Evolutionary conservation across 306 rosid species (phyloP), one percentile per base, ranked within the genome.

Genomic region (Myrica gale): DNA sequence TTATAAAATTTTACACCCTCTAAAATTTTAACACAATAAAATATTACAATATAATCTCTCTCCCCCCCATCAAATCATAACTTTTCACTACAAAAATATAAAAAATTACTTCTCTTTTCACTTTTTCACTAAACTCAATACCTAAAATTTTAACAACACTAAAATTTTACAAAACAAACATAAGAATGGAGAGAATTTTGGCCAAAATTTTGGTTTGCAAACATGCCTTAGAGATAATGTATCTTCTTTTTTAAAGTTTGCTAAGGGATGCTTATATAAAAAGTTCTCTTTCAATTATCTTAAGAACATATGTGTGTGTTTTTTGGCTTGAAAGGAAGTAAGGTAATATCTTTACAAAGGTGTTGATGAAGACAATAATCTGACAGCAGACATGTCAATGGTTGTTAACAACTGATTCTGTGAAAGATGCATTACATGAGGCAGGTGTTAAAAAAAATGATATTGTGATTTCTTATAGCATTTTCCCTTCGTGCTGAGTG

Each of bases 231-330:
- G 72, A 44, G 78, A 48, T 13, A 56, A 55, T 47, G 73, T 4
- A 55, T 84, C 71, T 48, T 20, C n/a, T 69, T 69, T 70, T 75
- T 8, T 48, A 69, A 54, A 15, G 58, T 81, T 71, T 71, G 46
- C 39, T 52, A 26, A 54, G 26, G 53, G 68, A 80, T 78, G 74
- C 71, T 79, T 75, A 75, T 52, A 12, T 78, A n/a, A 72, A 80
- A 41, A 51, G 42, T 69, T 32, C n/a, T 62, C 68, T 62, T 26
- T 62, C 20, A 37, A 37, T 62, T 62, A n/a, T 62, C 37, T 19
- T 37, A 62, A 62, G 44, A 62, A 32, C 12, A 20, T 57, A 26
- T 5, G 68, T 32, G 3, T 32, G 13, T n/a, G 10, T 32, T 32
- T 61, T 23, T n/a, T 37, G 32, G 19, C 50, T 48, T 66, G 16